Base-by-base conservation (phyloP, 2,329 filamentous ascomycete genomes). In the Pezicula carpinea region DNA sequence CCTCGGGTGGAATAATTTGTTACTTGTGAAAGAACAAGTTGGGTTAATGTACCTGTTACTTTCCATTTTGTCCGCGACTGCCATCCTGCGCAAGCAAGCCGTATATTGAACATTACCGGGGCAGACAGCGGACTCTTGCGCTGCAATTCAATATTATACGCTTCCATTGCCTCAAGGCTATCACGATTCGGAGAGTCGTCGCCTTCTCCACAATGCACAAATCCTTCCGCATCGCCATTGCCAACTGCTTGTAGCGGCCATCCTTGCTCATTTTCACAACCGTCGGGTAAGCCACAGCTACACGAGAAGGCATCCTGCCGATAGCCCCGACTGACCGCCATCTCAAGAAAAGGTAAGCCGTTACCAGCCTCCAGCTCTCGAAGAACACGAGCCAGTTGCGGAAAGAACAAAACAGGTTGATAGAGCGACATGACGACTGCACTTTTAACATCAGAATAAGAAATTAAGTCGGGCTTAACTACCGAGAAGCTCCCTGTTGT, bases 121-220 rank as follows among this genome's bases (percentile, higher is more conserved):
- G 73, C 74, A 0, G 68, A 65, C 7, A 64, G 63, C 1, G 57
- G 57, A 53, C 72, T 75, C 6, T 70, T 64, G 2, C 58, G 47
- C 15, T 54, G 29, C 11, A 47, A 19, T 2, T 18, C 34, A 13
- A 17, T 23, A 4, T 48, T 21, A 21, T 56, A 54, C 10, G 34
- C 14, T n/a, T 38, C 15, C 13, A 55, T 46, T 13, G 43, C 46
- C 14, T 48, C 47, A 7, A 57, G 33, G 19, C n/a, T 17, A 18
- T 38, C 35, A 11, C 18, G 14, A 38, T 18, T 11, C 11, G 35
- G 35, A 4, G 45, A 44, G 31, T 53, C 49, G 4, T 48, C 32
- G 6, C 47, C 43, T 21, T 43, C 38, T 26, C 46, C 43, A 4
- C 50, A 52, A 31, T 59, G 54, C 5, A 46, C 43, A 40, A 50